Conservation (phyloP, 2,329 filamentous ascomycete species). For the Neonectria coccinea region DNA sequence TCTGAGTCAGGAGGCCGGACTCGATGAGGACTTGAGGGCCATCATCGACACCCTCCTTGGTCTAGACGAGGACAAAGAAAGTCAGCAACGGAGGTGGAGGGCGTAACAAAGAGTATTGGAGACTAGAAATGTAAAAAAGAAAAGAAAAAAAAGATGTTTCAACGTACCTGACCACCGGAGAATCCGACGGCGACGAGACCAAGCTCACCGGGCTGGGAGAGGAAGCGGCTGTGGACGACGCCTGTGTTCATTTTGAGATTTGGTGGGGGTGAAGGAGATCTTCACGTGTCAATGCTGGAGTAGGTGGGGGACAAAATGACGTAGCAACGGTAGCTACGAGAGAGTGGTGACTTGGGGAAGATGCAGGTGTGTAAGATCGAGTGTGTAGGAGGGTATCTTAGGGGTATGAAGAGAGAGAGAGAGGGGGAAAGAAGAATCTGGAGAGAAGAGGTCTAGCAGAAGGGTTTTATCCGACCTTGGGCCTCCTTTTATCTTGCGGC, state of each 20-base stretch:
- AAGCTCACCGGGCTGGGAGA: conserved; percentile 81
- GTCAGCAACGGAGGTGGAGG: conserved; percentile 8
- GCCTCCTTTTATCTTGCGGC: conserved; percentile 21
- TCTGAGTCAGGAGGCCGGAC: conserved; percentile 84
- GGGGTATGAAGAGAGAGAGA: conserved; percentile 13
- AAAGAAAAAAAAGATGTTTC: conserved; percentile 1
- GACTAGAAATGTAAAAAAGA: neutral
- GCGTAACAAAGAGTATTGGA: neutral
- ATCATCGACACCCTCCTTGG: conserved; percentile 91
- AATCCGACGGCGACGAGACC: conserved; percentile 96
- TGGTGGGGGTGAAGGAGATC: conserved; percentile 9
- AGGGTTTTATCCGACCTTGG: conserved; percentile 37
- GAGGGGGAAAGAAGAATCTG: conserved; percentile 4
- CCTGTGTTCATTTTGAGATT: conserved; percentile 61
- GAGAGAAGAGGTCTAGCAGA: conserved; percentile 12
- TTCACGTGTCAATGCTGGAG: conserved; percentile 36
- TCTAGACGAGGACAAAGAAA: conserved; percentile 53
- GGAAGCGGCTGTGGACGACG: conserved; percentile 76
- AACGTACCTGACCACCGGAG: conserved; percentile 89
- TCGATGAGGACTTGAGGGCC: conserved; percentile 91
- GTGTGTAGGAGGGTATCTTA: conserved; percentile 2
- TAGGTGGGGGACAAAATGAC: conserved; percentile 34
- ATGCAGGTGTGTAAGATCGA: conserved; percentile 1
- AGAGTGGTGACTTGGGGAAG: neutral
- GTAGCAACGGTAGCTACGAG: conserved; percentile 27